phyloP scores from a whole-genome alignment of 1,284 basidiomycete genomes.

The Cryptococcus sp. region DNA sequence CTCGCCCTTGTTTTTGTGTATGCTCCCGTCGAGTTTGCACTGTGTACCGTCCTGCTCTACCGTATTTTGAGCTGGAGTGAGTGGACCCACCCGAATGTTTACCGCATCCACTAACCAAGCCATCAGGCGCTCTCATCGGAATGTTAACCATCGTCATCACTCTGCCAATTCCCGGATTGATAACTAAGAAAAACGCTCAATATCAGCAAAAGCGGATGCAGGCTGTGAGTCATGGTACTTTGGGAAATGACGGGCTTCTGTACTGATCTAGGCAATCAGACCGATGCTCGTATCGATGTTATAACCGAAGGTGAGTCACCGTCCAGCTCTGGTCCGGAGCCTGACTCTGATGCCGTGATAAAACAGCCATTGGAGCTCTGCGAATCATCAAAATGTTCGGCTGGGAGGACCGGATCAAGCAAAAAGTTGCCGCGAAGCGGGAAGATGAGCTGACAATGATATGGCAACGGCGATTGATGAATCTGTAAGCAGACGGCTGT shows the following conservation, averaged over 20 bases:
- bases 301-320: conserved; percentile 57
- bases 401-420: conserved; percentile 63
- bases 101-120: no score
- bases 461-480: conserved; percentile 43
- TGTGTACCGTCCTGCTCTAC: conserved; percentile 47
- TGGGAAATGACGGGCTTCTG: conserved; percentile 35
- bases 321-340: no score
- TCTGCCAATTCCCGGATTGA: conserved; percentile 59
- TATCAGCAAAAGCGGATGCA: conserved; percentile 44
- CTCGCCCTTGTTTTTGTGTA: conserved; percentile 46
- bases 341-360: not conserved
- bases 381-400: conserved; percentile 70
- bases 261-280: conserved; percentile 36
- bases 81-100: conserved; percentile 5
- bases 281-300: conserved; percentile 59
- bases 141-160: conserved; percentile 58
- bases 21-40: conserved; percentile 44
- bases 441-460: conserved; percentile 61
- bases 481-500: conserved; percentile 27
- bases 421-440: conserved; percentile 58
- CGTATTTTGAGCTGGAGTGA: conserved; percentile 50
- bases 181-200: conserved; percentile 42
- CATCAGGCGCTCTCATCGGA: conserved; percentile 58
- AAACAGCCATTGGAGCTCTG: conserved; percentile 27
- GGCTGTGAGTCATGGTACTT: conserved; percentile 34